These are phyloP conservation scores for Russula vinacea DNA, from an alignment of 768 basidiomycete species.

Conservation along the genomic window DNA sequence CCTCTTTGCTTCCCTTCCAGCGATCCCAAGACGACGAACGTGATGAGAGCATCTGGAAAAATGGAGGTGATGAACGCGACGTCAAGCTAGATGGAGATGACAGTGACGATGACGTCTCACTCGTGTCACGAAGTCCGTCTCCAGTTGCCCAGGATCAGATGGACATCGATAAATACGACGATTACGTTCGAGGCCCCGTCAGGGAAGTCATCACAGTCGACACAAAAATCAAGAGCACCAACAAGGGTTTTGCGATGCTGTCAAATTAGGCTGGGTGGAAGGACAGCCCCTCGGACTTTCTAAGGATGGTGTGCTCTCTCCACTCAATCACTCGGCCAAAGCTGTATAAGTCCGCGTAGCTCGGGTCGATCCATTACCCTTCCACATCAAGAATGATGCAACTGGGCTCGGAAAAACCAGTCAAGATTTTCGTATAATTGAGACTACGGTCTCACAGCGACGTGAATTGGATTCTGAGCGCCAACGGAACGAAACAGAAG, in stretches of 20 bases:
- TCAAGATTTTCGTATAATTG: slow-evolving; percentile 81
- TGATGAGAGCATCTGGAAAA: no score
- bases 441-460: slow-evolving; percentile 79
- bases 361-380: slow-evolving; percentile 79
- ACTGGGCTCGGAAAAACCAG: slow-evolving; percentile 76
- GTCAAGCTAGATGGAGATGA: slow-evolving; percentile 40
- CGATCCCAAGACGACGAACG: slow-evolving; percentile 48
- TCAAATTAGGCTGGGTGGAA: slow-evolving; percentile 78
- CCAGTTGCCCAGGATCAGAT: slow-evolving; percentile 48
- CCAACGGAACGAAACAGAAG: slow-evolving; percentile 74
- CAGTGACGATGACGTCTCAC: slow-evolving; percentile 66
- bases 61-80: no score
- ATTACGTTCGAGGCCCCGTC: slow-evolving; percentile 49
- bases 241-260: slow-evolving; percentile 79
- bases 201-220: slow-evolving; percentile 76
- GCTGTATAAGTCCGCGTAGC: slow-evolving; percentile 43
- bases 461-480: slow-evolving; percentile 79
- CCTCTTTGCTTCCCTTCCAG: slow-evolving; percentile 52
- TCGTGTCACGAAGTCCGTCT: slow-evolving; percentile 77
- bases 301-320: slow-evolving; percentile 56
- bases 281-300: slow-evolving; percentile 75
- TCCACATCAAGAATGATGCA: slow-evolving; percentile 70
- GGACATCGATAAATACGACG: slow-evolving; percentile 66
- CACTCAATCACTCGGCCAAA: slow-evolving; percentile 3
- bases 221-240: slow-evolving; percentile 72